These are phyloP conservation scores for Linum lewisii DNA, from an alignment of 345 rosid species.

Conservation along the genomic window DNA sequence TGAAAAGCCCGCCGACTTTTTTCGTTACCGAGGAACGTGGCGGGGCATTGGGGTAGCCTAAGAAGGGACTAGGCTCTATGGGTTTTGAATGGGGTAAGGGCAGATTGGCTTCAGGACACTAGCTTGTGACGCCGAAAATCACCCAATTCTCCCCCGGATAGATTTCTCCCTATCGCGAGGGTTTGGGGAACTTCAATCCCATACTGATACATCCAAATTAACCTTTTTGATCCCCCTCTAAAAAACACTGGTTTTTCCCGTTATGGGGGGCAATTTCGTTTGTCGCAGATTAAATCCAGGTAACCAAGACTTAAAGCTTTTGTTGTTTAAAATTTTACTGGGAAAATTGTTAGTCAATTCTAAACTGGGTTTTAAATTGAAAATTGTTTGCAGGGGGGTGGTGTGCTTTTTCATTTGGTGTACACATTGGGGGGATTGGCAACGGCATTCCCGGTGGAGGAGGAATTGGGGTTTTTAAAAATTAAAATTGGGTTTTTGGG, in stretches of 20 bases:
- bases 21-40: conserved; percentile 2
- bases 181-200: conserved; percentile 1
- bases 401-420: too few species aligned
- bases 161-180: conserved; percentile 1
- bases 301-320: too few species aligned
- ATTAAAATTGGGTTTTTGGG: too few species aligned
- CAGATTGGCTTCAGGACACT: neutral
- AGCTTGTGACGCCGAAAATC: conserved; percentile 5
- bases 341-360: too few species aligned
- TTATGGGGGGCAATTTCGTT: conserved; percentile 2
- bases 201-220: conserved; percentile 3
- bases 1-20: neutral
- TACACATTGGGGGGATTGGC: too few species aligned
- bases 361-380: too few species aligned
- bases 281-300: conserved; percentile 6
- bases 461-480: too few species aligned
- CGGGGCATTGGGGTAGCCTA: neutral
- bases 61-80: neutral
- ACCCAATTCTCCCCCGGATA: conserved; percentile 2
- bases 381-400: too few species aligned
- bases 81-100: neutral
- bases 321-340: too few species aligned
- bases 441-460: too few species aligned
- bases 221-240: conserved; percentile 1
- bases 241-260: neutral